A percentile compares a stretch with the other conserved stretches of the same genome.
These are phyloP conservation scores for Cyanidioschyzon merolae DNA, from an alignment of 23 red algal species.

Conservation along the genomic window DNA sequence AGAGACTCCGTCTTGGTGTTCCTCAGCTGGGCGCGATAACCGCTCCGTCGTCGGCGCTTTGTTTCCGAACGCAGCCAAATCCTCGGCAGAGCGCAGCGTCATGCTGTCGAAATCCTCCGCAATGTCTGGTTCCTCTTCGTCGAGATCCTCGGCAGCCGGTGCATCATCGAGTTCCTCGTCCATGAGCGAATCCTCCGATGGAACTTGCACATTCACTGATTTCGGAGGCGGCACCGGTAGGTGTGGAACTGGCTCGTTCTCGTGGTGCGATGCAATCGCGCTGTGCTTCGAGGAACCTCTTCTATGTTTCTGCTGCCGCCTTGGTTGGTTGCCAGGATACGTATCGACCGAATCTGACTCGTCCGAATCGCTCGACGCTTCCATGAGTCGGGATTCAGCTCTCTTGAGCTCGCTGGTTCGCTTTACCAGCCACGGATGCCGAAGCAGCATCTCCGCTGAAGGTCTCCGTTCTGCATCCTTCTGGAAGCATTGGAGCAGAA, in stretches of 20 bases:
- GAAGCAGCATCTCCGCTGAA: conserved; percentile 64
- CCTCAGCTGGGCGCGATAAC: too few relatives aligned
- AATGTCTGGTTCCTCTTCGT: background rate
- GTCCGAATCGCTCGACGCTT: background rate
- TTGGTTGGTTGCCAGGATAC: background rate
- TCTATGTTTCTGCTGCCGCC: background rate
- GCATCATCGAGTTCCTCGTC: conserved; percentile 17
- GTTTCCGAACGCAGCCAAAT: background rate
- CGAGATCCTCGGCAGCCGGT: conserved; percentile 5
- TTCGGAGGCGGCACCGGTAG: background rate
- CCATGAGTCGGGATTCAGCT: background rate
- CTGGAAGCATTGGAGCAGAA: conserved; percentile 75
- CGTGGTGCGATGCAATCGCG: background rate
- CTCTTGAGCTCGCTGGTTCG: conserved; percentile 10
- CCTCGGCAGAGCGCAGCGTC: background rate
- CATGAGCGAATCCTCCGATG: background rate
- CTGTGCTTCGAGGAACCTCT: background rate
- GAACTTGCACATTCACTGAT: background rate
- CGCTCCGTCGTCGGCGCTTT: background rate
- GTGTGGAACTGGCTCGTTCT: background rate
- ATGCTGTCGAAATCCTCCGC: conserved; percentile 7
- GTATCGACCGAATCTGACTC: background rate
- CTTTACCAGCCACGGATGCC: conserved; percentile 65
- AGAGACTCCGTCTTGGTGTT: too few relatives aligned
- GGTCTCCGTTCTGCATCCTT: conserved; percentile 70